A percentile compares a stretch with the other conserved stretches of the same genome.
Conservation (phyloP, 306 rosid genomes). For the Pterocarpus macrocarpus region DNA sequence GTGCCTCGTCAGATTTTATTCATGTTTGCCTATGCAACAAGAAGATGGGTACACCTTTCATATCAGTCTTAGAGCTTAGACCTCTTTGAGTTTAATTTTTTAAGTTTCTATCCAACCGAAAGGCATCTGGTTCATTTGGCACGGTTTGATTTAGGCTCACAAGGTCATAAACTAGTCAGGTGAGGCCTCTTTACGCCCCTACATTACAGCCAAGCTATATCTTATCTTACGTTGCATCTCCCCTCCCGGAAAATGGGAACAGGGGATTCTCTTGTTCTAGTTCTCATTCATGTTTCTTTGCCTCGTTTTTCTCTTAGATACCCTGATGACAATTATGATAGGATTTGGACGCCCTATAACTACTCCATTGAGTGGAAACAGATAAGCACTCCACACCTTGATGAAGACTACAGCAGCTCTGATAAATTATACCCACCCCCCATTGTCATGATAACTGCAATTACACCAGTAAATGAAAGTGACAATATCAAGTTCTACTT, state of each 20-base stretch:
- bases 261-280: neutral
- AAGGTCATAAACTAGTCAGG: conserved; percentile 37
- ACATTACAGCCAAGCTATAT: neutral
- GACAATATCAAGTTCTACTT: conserved; percentile 31
- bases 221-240: neutral
- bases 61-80: conserved; percentile 57
- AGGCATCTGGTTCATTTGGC: conserved; percentile 48
- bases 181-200: conserved; percentile 28
- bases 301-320: conserved; percentile 30
- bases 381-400: conserved; percentile 28
- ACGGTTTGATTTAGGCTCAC: conserved; percentile 48
- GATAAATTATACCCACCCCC: conserved; percentile 42
- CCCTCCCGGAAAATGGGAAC: too few relatives aligned
- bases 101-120: neutral
- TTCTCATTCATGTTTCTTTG: neutral
- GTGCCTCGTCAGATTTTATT: conserved; percentile 45
- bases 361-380: conserved; percentile 46
- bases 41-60: conserved; percentile 54
- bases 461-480: conserved; percentile 41
- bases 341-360: conserved; percentile 52
- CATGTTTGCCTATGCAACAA: conserved; percentile 52
- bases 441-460: conserved; percentile 45
- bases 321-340: conserved; percentile 55
- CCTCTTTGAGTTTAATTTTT: neutral
- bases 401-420: neutral